phyloP scores from a whole-genome alignment of 2,329 filamentous ascomycete species.

The Escovopsis sp. region DNA sequence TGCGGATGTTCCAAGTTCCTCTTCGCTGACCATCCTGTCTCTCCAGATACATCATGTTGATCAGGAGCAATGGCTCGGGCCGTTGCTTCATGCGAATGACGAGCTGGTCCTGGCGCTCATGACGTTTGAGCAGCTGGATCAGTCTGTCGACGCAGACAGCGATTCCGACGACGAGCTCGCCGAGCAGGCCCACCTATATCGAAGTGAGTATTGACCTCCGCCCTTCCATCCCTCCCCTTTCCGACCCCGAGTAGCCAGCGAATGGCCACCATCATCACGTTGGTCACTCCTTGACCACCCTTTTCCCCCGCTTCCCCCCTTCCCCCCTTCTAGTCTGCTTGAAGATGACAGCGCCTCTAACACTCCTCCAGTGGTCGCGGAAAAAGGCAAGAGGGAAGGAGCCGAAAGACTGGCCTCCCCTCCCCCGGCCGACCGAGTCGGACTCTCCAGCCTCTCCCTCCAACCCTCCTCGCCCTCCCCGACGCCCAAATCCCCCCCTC shows the following conservation, averaged over 20 bases:
- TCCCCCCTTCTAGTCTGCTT: no score
- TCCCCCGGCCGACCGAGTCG: conserved; percentile 22
- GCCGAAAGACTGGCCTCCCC: conserved; percentile 24
- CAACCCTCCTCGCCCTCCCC: conserved; percentile 15
- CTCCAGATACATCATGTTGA: conserved; percentile 72
- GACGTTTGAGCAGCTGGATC: conserved; percentile 86
- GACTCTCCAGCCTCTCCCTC: conserved; percentile 30
- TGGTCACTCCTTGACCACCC: no score
- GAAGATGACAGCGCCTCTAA: no score
- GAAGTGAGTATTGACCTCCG: conserved; percentile 28
- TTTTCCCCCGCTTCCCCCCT: no score
- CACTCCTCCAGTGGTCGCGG: conserved; percentile 31
- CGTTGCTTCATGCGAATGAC: conserved; percentile 85
- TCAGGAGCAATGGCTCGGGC: conserved; percentile 80
- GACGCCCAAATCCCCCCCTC: no score
- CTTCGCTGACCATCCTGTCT: neutral
- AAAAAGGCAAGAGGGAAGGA: conserved; percentile 33
- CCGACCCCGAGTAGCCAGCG: neutral
- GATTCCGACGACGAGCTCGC: conserved; percentile 54
- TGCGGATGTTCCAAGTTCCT: no score
- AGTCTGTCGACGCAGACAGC: conserved; percentile 62
- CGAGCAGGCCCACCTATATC: conserved; percentile 49
- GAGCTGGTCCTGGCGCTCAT: conserved; percentile 88
- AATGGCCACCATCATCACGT: no score
- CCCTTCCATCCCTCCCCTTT: no score